Percentiles rank a stretch among this genome's conserved stretches.
These are phyloP conservation scores for Ophioceras dolichostomum DNA, from an alignment of 2,329 filamentous ascomycete species.

Conservation along the genomic window DNA sequence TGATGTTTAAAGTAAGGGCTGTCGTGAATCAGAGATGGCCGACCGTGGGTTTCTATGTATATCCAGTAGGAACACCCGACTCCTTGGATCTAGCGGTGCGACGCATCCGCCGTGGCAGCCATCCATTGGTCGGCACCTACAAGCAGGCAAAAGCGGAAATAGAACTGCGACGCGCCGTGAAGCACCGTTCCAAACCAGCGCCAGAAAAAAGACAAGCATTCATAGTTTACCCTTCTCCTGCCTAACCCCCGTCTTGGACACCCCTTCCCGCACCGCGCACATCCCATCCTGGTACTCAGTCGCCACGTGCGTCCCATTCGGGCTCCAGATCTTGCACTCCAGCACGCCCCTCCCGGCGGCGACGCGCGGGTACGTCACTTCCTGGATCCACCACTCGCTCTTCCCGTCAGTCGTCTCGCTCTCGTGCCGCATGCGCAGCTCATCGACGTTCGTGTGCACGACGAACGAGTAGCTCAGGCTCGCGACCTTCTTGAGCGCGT, in stretches of 20 bases:
- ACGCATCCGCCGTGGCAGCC: no score
- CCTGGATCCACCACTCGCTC: slow-evolving; percentile 40
- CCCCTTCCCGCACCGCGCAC: slow-evolving; percentile 15
- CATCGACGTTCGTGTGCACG: slow-evolving; percentile 34
- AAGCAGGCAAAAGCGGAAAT: no score
- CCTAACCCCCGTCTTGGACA: neutral
- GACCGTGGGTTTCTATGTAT: neutral
- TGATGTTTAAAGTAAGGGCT: slow-evolving; percentile 3
- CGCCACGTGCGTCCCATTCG: slow-evolving; percentile 36
- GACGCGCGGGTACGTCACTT: slow-evolving; percentile 33
- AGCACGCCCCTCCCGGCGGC: slow-evolving; percentile 33
- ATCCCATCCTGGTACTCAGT: slow-evolving; percentile 43
- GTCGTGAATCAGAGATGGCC: neutral
- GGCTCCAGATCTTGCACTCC: slow-evolving; percentile 41
- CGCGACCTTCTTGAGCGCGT: slow-evolving; percentile 24
- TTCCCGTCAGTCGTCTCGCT: neutral
- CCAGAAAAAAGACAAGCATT: no score
- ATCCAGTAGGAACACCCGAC: no score
- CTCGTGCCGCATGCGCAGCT: slow-evolving; percentile 29
- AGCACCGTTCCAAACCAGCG: no score
- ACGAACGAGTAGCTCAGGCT: slow-evolving; percentile 39
- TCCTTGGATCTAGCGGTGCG: no score
- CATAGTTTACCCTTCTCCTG: slow-evolving; percentile 13
- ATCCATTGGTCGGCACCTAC: no score
- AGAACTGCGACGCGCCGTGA: no score